Evolutionary conservation across 2,329 filamentous ascomycete species (phyloP), one percentile per base, ranked within the genome.

Genomic region (Hirsutella minnesotensis): DNA sequence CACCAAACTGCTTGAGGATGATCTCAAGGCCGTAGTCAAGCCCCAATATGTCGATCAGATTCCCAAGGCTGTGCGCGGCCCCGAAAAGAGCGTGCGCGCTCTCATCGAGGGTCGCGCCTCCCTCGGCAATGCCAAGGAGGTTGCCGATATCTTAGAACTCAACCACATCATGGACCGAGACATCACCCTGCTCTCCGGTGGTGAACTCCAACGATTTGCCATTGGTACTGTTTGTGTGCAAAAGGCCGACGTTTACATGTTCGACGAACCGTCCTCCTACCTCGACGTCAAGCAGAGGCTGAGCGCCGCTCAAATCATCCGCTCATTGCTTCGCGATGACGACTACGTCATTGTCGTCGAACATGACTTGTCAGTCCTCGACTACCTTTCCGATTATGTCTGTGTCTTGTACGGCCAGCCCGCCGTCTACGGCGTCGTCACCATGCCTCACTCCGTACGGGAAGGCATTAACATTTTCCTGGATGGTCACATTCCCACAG

Each of bases 391-490:
- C 44, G 92, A 98, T 66, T 98, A 92, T 65, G 87, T 98, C 57
- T 98, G 92, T 61, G 87, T 95, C 47, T 81, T 98, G 10, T 98
- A 98, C 67, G 94, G 92, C 53, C 81, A 84, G 66, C 92, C 92
- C 31, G 92, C 92, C 38, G 81, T 95, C 38, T 98, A 98, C 56
- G 92, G 92, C 80, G 92, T 98, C 40, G 92, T 98, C 39, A 96
- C 92, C 21, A 77, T 96, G 19, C 92, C 92, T 40, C 77, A 92
- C 56, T 96, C 92, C 3, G 92, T 98, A 46, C 87, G 92, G 60
- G 92, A 98, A 77, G 92, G 89, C 66, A 95, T 96, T 80, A 96
- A 95, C 61, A 94, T 96, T 62, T 98, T 96, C 81, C 74, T 98
- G 44, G 92, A 98, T 56, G 92, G 92, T 51, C 88, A 96, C 66